Evolutionary conservation across 192 early-diverging fungal genomes (phyloP), one percentile per base, ranked within the genome.

Genomic region (Geosiphon pyriformis): DNA sequence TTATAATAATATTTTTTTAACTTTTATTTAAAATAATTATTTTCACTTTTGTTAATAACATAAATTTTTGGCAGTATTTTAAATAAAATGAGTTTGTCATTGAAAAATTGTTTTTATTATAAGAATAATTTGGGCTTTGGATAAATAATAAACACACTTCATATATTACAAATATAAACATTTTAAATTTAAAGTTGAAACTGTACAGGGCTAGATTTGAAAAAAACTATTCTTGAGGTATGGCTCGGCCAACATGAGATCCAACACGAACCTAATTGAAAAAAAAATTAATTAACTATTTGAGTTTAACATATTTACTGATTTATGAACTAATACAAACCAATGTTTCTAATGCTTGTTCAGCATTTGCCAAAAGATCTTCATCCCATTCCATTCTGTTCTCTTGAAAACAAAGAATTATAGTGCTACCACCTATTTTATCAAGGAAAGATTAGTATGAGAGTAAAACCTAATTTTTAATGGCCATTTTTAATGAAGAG

Each of bases 321-420:
- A 0, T 37, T 22, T n/a, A 31, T 70, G 42, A 22, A 29, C 10
- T 6, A 50, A 59, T 67, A 49, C 76, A 74, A 30, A 90, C 84
- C 47, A 90, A 66, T 48, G 88, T 90, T 69, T 93, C 92, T 18
- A 93, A 76, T 37, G 76, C 69, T 20, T 85, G 72, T 49, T 75
- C 70, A 22, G 85, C 82, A 48, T 90, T 90, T 27, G 74, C 73
- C 12, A 88, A 12, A 12, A 93, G 70, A 64, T 93, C 92, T 26
- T 75, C 58, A 68, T 93, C 92, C 59, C 90, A 88, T 20, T 76
- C 53, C 25, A 92, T 78, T 3, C 59, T 67, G 25, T 74, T 79
- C 26, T 80, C 79, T 67, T 90, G 78, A 61, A 86, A 93, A 22
- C 91, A 56, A 22, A 90, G 42, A 0, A 93, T 74, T 17, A 89